phyloP scores from a whole-genome alignment of 2,329 filamentous ascomycete genomes.

The Penicillium paneum region DNA sequence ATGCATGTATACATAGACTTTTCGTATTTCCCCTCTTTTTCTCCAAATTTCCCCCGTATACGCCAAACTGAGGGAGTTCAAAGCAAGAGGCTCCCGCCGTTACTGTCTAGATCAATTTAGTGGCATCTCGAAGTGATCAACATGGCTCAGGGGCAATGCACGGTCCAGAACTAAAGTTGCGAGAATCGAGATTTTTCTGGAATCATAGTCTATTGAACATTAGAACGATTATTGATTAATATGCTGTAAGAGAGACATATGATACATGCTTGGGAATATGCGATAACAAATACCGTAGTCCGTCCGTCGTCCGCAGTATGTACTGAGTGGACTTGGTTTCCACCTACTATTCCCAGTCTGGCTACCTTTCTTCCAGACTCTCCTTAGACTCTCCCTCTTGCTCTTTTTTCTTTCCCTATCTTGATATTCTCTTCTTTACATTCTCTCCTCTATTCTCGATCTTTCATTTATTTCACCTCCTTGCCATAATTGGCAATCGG shows the following conservation, averaged over 20 bases:
- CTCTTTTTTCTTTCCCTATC: neutral
- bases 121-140: constrained; percentile 6
- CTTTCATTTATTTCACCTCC: neutral
- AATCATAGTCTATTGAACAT: neutral
- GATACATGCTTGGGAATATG: neutral
- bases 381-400: neutral
- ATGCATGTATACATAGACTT: neutral
- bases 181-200: neutral
- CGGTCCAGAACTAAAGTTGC: neutral
- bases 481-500: neutral
- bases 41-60: neutral
- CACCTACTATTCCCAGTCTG: neutral
- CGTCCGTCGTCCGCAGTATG: neutral
- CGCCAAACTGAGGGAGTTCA: neutral
- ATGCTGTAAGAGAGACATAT: neutral
- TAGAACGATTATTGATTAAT: constrained; percentile 4
- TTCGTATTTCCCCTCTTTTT: neutral
- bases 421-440: neutral
- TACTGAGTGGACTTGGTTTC: neutral
- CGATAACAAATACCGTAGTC: neutral
- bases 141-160: constrained; percentile 10
- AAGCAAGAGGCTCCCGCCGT: neutral
- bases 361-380: neutral
- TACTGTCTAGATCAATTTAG: neutral
- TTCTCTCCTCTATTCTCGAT: neutral